Evolutionary conservation across 352 stramenopile genomes (phyloP).

Genomic region (Hyaloperonospora brassicae): DNA sequence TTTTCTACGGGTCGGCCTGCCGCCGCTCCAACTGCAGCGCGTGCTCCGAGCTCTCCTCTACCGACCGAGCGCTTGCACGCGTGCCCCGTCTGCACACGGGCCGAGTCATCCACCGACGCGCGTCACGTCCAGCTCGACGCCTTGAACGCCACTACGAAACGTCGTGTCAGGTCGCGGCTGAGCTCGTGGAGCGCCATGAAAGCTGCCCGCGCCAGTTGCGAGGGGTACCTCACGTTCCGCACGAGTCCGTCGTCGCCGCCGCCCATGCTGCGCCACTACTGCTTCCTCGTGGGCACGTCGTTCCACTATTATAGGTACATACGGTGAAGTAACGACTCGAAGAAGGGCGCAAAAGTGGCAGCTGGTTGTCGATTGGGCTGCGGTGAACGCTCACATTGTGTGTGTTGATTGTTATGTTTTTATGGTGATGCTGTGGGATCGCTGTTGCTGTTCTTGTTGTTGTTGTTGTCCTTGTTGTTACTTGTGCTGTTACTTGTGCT

Average conservation of each 20-base stretch:
- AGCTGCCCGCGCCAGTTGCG: conserved; percentile 67
- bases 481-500: too few species aligned
- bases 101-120: too few species aligned
- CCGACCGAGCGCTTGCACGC: conserved; percentile 3
- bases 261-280: conserved; percentile 82
- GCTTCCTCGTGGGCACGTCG: conserved; percentile 81
- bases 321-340: background rate
- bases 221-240: conserved; percentile 81
- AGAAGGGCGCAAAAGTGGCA: too few species aligned
- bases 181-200: conserved; percentile 66
- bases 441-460: too few species aligned
- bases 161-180: conserved; percentile 1
- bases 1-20: conserved; percentile 1
- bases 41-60: conserved; percentile 9
- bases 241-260: conserved; percentile 81
- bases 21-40: background rate
- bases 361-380: background rate
- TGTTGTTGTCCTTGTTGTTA: too few species aligned
- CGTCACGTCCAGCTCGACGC: conserved; percentile 15
- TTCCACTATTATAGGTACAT: conserved; percentile 80
- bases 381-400: conserved; percentile 3
- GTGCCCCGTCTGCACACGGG: too few species aligned
- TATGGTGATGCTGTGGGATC: too few species aligned
- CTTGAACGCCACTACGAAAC: background rate
- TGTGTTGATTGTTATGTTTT: background rate